Evolutionary conservation across 2,329 filamentous ascomycete genomes (phyloP).

Genomic region (Curvularia eragrostidis): DNA sequence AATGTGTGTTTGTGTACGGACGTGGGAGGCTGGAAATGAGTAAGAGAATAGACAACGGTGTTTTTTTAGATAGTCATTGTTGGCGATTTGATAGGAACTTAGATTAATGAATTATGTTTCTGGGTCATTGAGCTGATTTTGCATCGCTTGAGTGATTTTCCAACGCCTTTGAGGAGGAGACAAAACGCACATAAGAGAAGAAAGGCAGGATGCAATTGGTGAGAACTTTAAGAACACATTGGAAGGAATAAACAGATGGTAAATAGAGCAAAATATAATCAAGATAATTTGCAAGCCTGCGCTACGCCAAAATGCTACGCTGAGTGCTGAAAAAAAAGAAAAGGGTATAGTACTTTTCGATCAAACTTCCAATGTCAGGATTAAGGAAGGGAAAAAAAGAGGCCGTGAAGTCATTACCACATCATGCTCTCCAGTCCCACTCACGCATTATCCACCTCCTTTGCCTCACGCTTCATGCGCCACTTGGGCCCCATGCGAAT

Average conservation of each 20-base stretch:
- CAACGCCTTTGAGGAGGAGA: background rate
- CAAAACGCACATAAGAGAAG: background rate
- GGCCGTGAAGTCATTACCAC: constrained; percentile 2
- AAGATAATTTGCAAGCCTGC: background rate
- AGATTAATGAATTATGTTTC: background rate
- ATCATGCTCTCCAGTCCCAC: background rate
- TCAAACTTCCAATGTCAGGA: background rate
- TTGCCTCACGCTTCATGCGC: constrained; percentile 28
- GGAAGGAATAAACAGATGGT: too few species aligned
- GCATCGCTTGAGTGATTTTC: background rate
- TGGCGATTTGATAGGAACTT: background rate
- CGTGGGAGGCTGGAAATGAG: background rate
- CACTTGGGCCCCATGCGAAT: constrained; percentile 36
- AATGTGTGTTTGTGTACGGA: background rate
- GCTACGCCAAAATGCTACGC: background rate
- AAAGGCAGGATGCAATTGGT: background rate
- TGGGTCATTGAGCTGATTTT: background rate
- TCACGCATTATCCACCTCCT: constrained; percentile 21
- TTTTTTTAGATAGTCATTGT: background rate
- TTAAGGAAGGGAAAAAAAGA: background rate
- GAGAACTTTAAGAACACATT: background rate
- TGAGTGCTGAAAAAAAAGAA: background rate
- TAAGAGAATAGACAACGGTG: background rate
- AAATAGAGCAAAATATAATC: background rate
- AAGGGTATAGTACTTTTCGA: constrained; percentile 16